Conservation (phyloP, 345 rosid genomes). For the Dipteronia sinensis region DNA sequence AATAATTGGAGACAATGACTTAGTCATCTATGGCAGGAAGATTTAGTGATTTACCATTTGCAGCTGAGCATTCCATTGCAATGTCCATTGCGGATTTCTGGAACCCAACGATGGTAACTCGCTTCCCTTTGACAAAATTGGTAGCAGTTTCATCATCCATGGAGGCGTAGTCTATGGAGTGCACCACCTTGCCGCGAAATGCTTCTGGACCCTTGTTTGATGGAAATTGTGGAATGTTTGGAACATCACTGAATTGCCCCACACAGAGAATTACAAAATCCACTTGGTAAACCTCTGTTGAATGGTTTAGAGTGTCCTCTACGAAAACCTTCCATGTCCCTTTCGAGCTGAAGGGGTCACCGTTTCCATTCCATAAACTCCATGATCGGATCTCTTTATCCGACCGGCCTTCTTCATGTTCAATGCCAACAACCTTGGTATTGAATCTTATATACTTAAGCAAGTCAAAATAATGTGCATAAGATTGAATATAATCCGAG, state of each 20-base stretch:
- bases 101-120: constrained; percentile 38
- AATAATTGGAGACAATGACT: background rate
- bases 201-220: constrained; percentile 43
- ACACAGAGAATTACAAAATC: constrained; percentile 43
- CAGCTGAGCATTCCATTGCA: constrained; percentile 42
- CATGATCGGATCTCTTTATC: constrained; percentile 29
- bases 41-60: constrained; percentile 29
- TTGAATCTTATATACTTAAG: constrained; percentile 35
- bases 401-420: constrained; percentile 19
- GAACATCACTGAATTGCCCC: constrained; percentile 40
- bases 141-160: constrained; percentile 22
- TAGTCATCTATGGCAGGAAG: background rate
- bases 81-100: constrained; percentile 48
- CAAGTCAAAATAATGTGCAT: constrained; percentile 38
- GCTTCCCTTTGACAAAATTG: constrained; percentile 29
- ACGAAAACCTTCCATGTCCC: constrained; percentile 43
- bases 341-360: constrained; percentile 28
- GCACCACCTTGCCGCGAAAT: constrained; percentile 46
- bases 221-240: constrained; percentile 46
- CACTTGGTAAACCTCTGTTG: constrained; percentile 29
- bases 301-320: constrained; percentile 16
- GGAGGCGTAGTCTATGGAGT: constrained; percentile 42
- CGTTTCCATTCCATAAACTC: constrained; percentile 37
- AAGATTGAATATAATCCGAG: constrained; percentile 35
- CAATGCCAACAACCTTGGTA: constrained; percentile 33